Conservation (phyloP, 1,284 basidiomycete genomes). For the Austroboletus novae-zelandiae region DNA sequence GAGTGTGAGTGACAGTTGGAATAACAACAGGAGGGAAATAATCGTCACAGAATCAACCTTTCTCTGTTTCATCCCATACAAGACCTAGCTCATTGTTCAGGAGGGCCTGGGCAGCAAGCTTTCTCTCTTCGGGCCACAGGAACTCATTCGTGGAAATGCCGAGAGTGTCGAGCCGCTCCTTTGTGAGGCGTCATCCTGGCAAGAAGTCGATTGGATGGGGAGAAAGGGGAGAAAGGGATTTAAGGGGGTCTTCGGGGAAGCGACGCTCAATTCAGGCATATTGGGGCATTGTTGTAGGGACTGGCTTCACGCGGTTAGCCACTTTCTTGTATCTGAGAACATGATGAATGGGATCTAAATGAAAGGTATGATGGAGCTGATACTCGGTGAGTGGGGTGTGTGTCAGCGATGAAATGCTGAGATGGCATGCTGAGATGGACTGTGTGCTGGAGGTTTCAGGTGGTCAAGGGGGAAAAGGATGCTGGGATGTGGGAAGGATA, state of each 20-base stretch:
- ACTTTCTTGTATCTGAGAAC: neutral
- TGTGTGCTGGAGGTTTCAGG: too few species aligned
- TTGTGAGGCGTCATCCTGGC: neutral
- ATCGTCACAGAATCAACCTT: constrained; percentile 18
- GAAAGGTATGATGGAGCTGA: neutral
- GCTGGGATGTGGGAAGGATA: neutral
- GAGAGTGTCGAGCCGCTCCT: neutral
- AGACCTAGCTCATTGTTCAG: constrained; percentile 21
- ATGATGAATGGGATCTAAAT: neutral
- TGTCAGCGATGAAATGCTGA: too few species aligned
- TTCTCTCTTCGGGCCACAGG: constrained; percentile 23
- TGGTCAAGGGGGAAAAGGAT: too few species aligned
- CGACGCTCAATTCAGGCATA: constrained; percentile 6
- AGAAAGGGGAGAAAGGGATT: neutral
- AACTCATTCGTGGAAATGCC: constrained; percentile 12
- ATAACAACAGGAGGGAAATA: constrained; percentile 16
- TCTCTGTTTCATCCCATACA: constrained; percentile 13
- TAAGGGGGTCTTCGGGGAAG: constrained; percentile 8
- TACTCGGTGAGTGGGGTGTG: neutral
- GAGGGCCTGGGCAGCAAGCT: constrained; percentile 10
- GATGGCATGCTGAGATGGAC: neutral
- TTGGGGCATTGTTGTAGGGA: constrained; percentile 17
- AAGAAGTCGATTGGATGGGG: neutral
- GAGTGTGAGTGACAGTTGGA: constrained; percentile 20
- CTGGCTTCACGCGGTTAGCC: constrained; percentile 1